Base-by-base conservation (phyloP, 2,329 filamentous ascomycete genomes). In the Aspergillus sp. region DNA sequence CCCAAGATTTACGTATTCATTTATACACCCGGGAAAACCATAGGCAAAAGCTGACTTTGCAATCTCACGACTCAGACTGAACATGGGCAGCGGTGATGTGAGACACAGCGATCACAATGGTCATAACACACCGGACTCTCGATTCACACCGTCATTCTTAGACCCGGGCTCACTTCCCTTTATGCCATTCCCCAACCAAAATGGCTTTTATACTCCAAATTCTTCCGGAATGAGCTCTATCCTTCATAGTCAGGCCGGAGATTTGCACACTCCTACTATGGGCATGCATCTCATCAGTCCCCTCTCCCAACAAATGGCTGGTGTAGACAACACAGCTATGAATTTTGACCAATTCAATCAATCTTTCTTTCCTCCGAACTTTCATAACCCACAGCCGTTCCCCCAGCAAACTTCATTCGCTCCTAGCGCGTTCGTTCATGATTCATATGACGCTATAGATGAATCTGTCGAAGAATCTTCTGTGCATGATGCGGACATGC, bases 171-270 rank as follows among this genome's bases (percentile, higher is more conserved):
- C 88, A 28, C 88, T 88, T 64, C 81, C 82, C 26, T 96, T 95
- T 67, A 77, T 82, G 47, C 77, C 78, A 44, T 91, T 95, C 60
- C 82, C 85, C 51, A 88, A 87, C 66, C 86, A 90, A 37, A 80
- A 86, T 11, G 87, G 85, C 10, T 93, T 93, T 67, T 96, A 95
- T 68, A 90, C 89, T 6, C 88, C 90, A 2, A 94, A 88, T 1
- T 86, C 89, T 2, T 88, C 86, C 50, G 86, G 86, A 37, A 85
- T 83, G 50, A 61, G 86, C 60, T 86, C 86, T 12, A 69, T 91
- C 52, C 94, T 90, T 61, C 88, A 94, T 62, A 81, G 78, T 40
- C 88, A 90, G 65, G 86, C 88, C 32, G 87, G 88, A 40, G 90
- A 95, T 66, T 75, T 96, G 44, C 89, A 95, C 65, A 94, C 90